Percentiles rank a stretch among this genome's conserved stretches.
Evolutionary conservation across 768 basidiomycete genomes (phyloP).

Genomic region (Phallus indusiatus): DNA sequence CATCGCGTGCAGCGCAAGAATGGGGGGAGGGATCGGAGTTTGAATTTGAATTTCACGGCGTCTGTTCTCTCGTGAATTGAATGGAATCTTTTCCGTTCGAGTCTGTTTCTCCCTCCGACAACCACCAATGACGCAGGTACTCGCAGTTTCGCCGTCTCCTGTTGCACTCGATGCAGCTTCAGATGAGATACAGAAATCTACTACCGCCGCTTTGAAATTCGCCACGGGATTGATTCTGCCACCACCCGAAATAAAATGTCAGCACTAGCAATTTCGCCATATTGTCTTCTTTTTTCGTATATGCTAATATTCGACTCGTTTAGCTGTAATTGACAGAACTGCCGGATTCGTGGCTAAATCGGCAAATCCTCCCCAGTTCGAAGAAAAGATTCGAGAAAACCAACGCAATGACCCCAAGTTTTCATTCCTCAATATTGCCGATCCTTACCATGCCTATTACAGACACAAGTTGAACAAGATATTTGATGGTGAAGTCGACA

Average conservation of each 20-base stretch:
- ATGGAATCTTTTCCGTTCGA: neutral
- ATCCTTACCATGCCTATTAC: constrained; percentile 99
- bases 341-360: constrained; percentile 87
- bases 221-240: constrained; percentile 87
- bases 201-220: constrained; percentile 33
- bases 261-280: constrained; percentile 20
- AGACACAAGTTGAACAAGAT: constrained; percentile 83
- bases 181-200: neutral
- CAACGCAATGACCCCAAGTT: constrained; percentile 97
- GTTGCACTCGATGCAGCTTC: neutral
- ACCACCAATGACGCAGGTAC: neutral
- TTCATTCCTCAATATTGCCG: constrained; percentile 92
- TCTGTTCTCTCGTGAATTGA: constrained; percentile 20
- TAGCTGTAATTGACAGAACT: constrained; percentile 93
- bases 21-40: constrained; percentile 9
- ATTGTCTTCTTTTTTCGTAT: neutral
- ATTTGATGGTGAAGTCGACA: constrained; percentile 51
- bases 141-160: neutral
- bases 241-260: constrained; percentile 91
- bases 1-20: constrained; percentile 34
- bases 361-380: constrained; percentile 87
- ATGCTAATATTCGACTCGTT: constrained; percentile 1
- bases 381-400: constrained; percentile 94
- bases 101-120: neutral
- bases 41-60: constrained; percentile 23